These are phyloP conservation scores for Sphaerosporella brunnea DNA, from an alignment of 495 filamentous ascomycete species.

Conservation along the genomic window DNA sequence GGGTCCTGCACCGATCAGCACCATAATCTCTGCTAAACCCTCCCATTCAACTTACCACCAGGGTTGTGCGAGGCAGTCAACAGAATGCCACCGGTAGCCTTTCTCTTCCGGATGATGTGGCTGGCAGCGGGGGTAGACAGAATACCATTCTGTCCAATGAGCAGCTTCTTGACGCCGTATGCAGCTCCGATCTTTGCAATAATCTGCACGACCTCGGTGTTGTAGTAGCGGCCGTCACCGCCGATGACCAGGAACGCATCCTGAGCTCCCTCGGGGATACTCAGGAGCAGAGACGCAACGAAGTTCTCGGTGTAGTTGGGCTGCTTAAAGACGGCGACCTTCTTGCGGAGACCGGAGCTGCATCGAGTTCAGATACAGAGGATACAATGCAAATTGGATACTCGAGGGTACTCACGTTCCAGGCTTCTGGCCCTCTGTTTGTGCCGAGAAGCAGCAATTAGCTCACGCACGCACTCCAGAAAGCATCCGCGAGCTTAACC, in stretches of 20 bases:
- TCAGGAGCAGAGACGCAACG: conserved; percentile 76
- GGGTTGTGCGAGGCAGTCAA: conserved; percentile 97
- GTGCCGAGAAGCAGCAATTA: conserved; percentile 34
- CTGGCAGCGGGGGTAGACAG: conserved; percentile 89
- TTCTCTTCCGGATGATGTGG: conserved; percentile 80
- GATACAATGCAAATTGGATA: conserved; percentile 10
- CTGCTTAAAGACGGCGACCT: conserved; percentile 94
- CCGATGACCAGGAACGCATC: conserved; percentile 87
- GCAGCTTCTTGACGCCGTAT: conserved; percentile 95
- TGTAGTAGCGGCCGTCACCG: conserved; percentile 93
- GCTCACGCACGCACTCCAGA: conserved; percentile 3
- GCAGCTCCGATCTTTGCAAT: conserved; percentile 94
- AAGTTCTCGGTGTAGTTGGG: conserved; percentile 91
- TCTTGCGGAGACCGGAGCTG: conserved; percentile 88
- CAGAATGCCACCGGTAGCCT: conserved; percentile 89
- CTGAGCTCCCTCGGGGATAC: conserved; percentile 85
- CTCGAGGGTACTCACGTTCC: conserved; percentile 63
- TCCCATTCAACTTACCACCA: conserved; percentile 48
- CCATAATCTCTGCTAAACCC: neutral
- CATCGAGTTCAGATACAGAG: too few species aligned
- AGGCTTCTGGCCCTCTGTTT: conserved; percentile 82
- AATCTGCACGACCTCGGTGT: conserved; percentile 84
- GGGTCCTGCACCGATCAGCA: conserved; percentile 44
- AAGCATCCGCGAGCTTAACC: neutral
- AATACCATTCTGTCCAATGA: conserved; percentile 91